Base-by-base conservation (phyloP, 1,284 basidiomycete genomes). In the Cutaneotrichosporon arboriforme region DNA sequence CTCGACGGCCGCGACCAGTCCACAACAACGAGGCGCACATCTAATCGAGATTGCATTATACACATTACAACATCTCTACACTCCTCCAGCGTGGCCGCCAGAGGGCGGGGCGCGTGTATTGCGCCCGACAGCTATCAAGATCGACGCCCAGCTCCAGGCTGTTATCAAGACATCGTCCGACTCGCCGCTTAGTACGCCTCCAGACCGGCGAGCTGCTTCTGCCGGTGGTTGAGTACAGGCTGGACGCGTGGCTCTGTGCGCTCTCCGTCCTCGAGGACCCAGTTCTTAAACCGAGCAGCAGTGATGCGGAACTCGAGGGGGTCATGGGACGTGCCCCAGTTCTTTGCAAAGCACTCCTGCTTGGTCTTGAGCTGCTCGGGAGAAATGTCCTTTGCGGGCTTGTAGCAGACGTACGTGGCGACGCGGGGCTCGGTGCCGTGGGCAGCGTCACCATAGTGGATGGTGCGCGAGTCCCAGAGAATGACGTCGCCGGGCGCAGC, bases 331-430 rank as follows among this genome's bases (percentile, higher is more conserved):
- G 65, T 66, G 33, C 57, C 55, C 53, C 55, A 55, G 34, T 41
- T 59, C 21, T 68, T 59, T 2, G 46, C 53, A 23, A 66, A 52
- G 41, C 57, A 58, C 38, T 60, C 52, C 35, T 62, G 55, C 46
- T 62, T 59, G 26, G 52, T 21, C 41, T 55, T 51, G n/a, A 66
- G 52, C 46, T 45, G 54, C 39, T 67, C 61, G 3, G 56, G 55
- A 4, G 42, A 40, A 14, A 67, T 66, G 39, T 62, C 65, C 22
- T 49, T 49, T 4, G 64, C 64, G 12, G 69, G 69, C 52, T 69
- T 72, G 64, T 67, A 72, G 56, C 69, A 72, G 20, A 72, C 68
- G 36, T 72, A 71, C 26, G 65, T 70, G 2, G 68, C 68, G 23
- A 72, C 47, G 26, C 69, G 57, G 18, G 68, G 64, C 57, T 60